Evolutionary conservation across 495 filamentous ascomycete species (phyloP).

Genomic region (Pyrenula aspistea): DNA sequence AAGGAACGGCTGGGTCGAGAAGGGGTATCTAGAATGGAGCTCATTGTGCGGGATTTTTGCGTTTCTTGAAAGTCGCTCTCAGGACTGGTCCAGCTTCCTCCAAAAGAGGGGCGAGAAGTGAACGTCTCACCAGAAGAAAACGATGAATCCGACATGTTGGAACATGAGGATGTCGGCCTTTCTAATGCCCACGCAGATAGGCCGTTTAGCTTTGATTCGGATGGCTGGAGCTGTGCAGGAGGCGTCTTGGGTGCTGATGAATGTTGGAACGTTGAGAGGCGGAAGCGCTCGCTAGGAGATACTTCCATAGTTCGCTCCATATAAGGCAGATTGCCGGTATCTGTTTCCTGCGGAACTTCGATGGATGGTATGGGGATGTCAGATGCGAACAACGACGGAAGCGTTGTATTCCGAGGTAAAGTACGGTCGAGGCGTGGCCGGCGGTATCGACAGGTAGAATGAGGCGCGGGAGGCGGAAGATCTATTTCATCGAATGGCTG

Average conservation of each 20-base stretch:
- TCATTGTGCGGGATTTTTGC: slow-evolving; percentile 2
- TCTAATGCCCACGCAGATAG: slow-evolving; percentile 14
- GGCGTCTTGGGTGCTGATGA: slow-evolving; percentile 52
- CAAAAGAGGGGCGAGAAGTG: slow-evolving; percentile 50
- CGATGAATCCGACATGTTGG: slow-evolving; percentile 57
- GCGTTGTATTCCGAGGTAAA: slow-evolving; percentile 11
- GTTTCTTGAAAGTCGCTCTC: slow-evolving; percentile 47
- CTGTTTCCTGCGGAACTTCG: slow-evolving; percentile 31
- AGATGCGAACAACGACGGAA: slow-evolving; percentile 2
- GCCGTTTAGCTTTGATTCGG: slow-evolving; percentile 16
- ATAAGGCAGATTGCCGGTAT: slow-evolving; percentile 8
- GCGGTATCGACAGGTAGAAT: slow-evolving; percentile 36
- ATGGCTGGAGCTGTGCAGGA: slow-evolving; percentile 37
- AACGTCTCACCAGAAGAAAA: slow-evolving; percentile 54
- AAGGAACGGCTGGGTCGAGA: slow-evolving; percentile 10
- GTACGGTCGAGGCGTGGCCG: slow-evolving; percentile 30
- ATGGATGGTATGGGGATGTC: slow-evolving; percentile 50
- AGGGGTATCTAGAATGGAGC: neutral
- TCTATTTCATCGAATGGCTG: slow-evolving; percentile 28
- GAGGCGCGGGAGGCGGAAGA: slow-evolving; percentile 36
- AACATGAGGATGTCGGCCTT: slow-evolving; percentile 47
- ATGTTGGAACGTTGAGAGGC: slow-evolving; percentile 31
- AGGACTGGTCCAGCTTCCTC: slow-evolving; percentile 56
- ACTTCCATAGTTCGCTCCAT: slow-evolving; percentile 11
- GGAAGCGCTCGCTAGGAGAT: slow-evolving; percentile 30